phyloP scores from a whole-genome alignment of 306 rosid species.

The Benincasa hispida region DNA sequence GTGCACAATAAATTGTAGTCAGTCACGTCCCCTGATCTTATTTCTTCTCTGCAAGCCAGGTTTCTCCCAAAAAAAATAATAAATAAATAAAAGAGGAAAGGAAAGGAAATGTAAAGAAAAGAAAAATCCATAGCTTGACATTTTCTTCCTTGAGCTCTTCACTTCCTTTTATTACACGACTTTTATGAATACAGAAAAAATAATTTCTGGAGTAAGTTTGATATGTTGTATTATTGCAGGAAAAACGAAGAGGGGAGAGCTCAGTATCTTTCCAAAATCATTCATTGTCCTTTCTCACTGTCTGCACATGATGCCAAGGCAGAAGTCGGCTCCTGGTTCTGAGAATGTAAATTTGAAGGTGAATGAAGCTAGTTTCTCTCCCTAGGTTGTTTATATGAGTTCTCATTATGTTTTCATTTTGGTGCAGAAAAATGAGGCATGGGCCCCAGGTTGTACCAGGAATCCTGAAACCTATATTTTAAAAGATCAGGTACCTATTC shows the following conservation, averaged over 20 bases:
- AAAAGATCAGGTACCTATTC: constrained; percentile 48
- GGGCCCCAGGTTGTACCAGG: constrained; percentile 75
- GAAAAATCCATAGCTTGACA: background rate
- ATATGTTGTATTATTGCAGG: constrained; percentile 24
- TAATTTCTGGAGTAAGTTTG: background rate
- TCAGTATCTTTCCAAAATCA: constrained; percentile 64
- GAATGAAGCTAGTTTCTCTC: background rate
- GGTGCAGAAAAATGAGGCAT: constrained; percentile 33
- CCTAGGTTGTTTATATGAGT: constrained; percentile 4
- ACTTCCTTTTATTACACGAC: background rate
- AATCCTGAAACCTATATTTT: constrained; percentile 69
- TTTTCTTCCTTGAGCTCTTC: background rate
- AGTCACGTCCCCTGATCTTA: background rate
- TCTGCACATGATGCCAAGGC: constrained; percentile 84
- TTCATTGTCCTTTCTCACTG: constrained; percentile 61
- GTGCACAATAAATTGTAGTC: background rate
- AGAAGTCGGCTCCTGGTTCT: constrained; percentile 44
- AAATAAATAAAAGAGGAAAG: too few species aligned
- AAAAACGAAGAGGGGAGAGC: constrained; percentile 83
- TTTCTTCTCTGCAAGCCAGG: too few species aligned
- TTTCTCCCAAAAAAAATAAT: too few species aligned
- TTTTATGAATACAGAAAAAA: background rate
- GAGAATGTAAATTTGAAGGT: constrained; percentile 53
- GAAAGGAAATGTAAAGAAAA: too few species aligned
- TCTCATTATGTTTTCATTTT: constrained; percentile 1